These are phyloP conservation scores for Fraxinus floribunda DNA, from an alignment of 305 asterid species.

Conservation along the genomic window DNA sequence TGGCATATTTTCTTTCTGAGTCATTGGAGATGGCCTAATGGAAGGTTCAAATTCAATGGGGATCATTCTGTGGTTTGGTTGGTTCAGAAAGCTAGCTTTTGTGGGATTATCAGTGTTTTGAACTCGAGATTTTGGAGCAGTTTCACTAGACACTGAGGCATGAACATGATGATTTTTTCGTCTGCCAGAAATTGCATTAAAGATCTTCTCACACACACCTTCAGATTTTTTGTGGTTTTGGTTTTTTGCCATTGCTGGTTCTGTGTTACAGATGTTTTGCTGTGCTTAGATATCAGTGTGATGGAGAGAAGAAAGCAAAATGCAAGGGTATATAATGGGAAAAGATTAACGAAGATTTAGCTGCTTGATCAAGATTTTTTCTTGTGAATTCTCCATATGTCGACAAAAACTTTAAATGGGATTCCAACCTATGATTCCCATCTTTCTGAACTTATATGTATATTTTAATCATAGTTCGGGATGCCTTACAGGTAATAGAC, in stretches of 20 bases:
- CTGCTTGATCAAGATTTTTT: background rate
- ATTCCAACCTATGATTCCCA: conserved; percentile 16
- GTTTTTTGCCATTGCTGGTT: conserved; percentile 18
- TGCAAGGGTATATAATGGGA: conserved; percentile 13
- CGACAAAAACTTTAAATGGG: background rate
- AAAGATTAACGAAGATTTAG: conserved; percentile 6
- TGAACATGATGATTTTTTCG: background rate
- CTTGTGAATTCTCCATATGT: background rate
- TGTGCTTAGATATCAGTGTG: background rate
- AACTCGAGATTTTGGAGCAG: conserved; percentile 1
- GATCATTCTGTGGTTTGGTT: background rate
- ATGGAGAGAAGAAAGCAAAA: background rate
- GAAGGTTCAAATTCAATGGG: background rate
- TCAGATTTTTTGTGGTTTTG: conserved; percentile 10
- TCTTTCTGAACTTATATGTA: background rate
- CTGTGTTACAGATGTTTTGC: background rate
- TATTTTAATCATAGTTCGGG: background rate
- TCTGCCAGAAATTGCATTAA: background rate
- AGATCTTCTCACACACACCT: conserved; percentile 13
- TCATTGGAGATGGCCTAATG: background rate
- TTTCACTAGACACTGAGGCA: background rate
- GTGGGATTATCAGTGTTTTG: background rate
- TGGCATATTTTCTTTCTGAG: background rate
- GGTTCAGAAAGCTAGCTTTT: background rate
- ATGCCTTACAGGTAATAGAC: background rate